Evolutionary conservation across 768 basidiomycete genomes (phyloP), one percentile per base, ranked within the genome.

Genomic region (Russula foetens): DNA sequence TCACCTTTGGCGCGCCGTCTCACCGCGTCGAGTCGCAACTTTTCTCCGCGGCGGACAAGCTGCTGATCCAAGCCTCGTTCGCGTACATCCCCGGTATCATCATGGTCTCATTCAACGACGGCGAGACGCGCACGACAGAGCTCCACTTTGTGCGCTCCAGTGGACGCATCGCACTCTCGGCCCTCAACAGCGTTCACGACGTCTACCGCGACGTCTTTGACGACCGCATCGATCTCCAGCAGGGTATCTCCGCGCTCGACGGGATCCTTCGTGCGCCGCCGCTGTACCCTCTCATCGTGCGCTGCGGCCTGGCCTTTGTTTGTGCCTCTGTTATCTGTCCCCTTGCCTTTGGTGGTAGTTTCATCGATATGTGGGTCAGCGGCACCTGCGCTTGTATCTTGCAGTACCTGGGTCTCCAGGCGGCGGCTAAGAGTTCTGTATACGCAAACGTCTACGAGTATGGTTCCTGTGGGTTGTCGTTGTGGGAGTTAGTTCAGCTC

Each of bases 401-500:
- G 52, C 88, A 90, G 67, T 91, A 87, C 70, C 77, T 94, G 46
- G 90, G 91, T 39, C 75, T 93, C 50, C 86, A 85, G 68, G 84
- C 89, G 9, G 92, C 92, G 4, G 81, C 85, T 65, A 92, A 89
- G 73, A 93, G 88, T 66, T 81, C 89, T 1, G 87, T 91, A 75
- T 95, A 93, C 72, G 91, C 92, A n/a, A 95, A 92, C 68, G 91
- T 95, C 59, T 96, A 94, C 68, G 93, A 96, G 93, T 94, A 70
- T 71, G 91, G n/a, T 24, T 6, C 33, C 47, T 39, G 49, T 47
- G 31, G 11, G 1, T 44, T 51, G 45, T 19, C 17, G 12, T 55
- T 24, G 5, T 12, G 14, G n/a, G 21, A 8, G 33, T 24, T 35
- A 26, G 19, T 14, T 26, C 54, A 45, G 33, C 26, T 58, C 11